Conservation (phyloP, 768 basidiomycete species). For the Rhizopogon sp. region DNA sequence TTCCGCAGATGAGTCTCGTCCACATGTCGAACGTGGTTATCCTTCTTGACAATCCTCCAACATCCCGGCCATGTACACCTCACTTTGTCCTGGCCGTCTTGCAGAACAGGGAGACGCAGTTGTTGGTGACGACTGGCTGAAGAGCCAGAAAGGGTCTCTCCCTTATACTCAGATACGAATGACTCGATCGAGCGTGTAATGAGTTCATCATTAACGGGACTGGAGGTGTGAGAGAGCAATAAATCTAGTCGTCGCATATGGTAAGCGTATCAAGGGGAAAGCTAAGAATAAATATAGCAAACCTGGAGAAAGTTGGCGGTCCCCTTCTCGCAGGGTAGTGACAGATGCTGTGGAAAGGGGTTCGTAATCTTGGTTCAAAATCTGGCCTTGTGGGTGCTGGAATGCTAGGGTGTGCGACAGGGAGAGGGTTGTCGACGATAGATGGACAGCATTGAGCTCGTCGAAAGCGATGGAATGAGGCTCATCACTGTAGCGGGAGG, state of each 20-base stretch:
- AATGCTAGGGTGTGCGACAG: background rate
- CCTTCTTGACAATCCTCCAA: background rate
- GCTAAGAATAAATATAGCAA: background rate
- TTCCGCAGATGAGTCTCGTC: background rate
- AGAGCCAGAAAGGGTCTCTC: background rate
- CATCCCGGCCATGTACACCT: background rate
- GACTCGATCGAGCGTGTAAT: background rate
- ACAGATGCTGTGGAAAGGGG: background rate
- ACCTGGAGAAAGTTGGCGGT: background rate
- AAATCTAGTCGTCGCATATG: background rate
- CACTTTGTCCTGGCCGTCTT: background rate
- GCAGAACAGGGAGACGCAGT: background rate
- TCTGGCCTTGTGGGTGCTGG: too few species aligned
- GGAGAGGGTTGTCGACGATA: background rate
- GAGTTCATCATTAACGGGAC: background rate
- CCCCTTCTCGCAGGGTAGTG: background rate
- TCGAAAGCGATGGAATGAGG: too few species aligned
- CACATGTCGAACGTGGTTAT: background rate
- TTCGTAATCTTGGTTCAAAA: background rate
- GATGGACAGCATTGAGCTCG: too few species aligned
- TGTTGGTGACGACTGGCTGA: background rate
- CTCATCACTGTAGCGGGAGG: background rate
- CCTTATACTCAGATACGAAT: background rate
- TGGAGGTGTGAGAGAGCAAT: too few species aligned
- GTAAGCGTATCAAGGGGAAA: background rate